Evolutionary conservation across 164 flowering plant species (phyloP).

Genomic region (Dillenia suffruticosa): DNA sequence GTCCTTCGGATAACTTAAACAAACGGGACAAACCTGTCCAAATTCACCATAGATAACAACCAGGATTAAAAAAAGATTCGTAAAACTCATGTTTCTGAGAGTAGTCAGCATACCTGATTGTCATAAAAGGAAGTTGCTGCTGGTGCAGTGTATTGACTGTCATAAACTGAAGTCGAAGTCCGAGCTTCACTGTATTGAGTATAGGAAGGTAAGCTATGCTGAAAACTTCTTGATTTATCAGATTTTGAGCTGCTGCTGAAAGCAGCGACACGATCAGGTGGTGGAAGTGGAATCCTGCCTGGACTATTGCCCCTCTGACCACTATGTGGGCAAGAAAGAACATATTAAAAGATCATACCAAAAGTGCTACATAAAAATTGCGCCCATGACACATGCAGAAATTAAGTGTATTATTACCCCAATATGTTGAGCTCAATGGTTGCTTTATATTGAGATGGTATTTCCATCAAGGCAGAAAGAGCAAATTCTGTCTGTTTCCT

Average conservation of each 20-base stretch:
- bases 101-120: constrained; percentile 16
- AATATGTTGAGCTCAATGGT: constrained; percentile 34
- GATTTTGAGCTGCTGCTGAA: constrained; percentile 15
- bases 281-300: constrained; percentile 34
- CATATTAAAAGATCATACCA: background rate
- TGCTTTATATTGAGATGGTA: constrained; percentile 47
- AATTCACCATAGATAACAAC: background rate
- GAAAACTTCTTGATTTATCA: constrained; percentile 27
- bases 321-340: constrained; percentile 9
- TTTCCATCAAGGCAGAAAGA: constrained; percentile 47
- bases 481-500: constrained; percentile 43
- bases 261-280: constrained; percentile 23
- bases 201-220: constrained; percentile 18
- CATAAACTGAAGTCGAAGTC: background rate
- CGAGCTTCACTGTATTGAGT: constrained; percentile 14
- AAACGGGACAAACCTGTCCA: constrained; percentile 37
- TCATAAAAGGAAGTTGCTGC: constrained; percentile 12
- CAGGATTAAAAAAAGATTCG: too few species aligned
- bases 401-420: constrained; percentile 22
- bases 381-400: background rate
- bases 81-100: background rate
- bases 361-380: background rate
- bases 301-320: constrained; percentile 13
- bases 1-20: constrained; percentile 33
- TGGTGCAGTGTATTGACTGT: background rate